Evolutionary conservation across 768 basidiomycete species (phyloP), one percentile per base, ranked within the genome.

Genomic region (Pilatotrama ljubarskyi): DNA sequence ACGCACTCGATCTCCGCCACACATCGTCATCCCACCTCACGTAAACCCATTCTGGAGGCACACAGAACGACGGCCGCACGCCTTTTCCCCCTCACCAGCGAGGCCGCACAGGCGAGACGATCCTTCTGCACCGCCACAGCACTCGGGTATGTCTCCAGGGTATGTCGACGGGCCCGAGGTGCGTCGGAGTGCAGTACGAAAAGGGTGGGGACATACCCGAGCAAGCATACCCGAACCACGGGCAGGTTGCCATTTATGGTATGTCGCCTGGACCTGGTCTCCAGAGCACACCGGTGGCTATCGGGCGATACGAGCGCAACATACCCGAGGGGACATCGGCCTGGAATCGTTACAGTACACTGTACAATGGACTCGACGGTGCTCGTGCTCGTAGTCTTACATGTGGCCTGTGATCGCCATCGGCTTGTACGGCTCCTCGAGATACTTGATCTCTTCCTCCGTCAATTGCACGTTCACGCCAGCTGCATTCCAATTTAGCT

Each of bases 401-500:
- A 51, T 5, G 36, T 36, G 29, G 18, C 49, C 49, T 4, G n/a
- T 24, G 36, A 83, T 72, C 1, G 62, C 61, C 55, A 75, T 73
- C 0, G 83, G 75, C 49, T 68, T 42, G 73, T 89, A 87, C 0
- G 81, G 77, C 62, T 82, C 79, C 58, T 81, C 79, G 35, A 89
- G 77, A 57, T 77, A 77, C 69, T 81, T 78, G 50, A 83, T 73
- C 65, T 88, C 86, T 20, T 86, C 85, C 2, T 76, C 73, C 0
- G 80, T 79, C 48, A 88, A 75, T 55, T 76, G 73, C 32, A 86
- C 61, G 51, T 83, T 63, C 11, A 82, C 73, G 5, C 74, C 81
- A 10, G 69, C 81, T 80, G 51, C 25, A 43, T 26, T 4, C n/a
- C 49, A 25, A 24, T 18, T 10, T 15, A 38, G 3, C 15, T n/a